Conservation (phyloP, 2,329 filamentous ascomycete species). For the Thielaviopsis punctulata region DNA sequence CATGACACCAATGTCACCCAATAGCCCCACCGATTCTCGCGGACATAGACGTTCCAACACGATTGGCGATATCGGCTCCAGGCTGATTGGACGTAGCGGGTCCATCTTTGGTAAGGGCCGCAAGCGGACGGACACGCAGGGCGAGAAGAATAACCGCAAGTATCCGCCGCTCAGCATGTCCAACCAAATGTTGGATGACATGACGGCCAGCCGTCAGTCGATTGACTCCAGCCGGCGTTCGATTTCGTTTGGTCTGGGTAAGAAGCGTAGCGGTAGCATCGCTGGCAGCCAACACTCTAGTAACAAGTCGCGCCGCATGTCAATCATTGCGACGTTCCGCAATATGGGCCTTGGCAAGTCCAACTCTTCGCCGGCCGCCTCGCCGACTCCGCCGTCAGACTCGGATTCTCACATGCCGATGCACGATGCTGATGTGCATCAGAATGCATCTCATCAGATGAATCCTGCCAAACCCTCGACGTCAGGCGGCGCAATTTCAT, state of each 20-base stretch:
- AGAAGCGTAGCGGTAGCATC: constrained; percentile 54
- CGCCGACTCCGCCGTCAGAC: constrained; percentile 28
- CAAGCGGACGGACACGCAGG: constrained; percentile 29
- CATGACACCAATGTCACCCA: neutral
- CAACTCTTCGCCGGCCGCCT: constrained; percentile 19
- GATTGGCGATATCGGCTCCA: constrained; percentile 67
- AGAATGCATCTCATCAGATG: neutral
- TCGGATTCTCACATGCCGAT: constrained; percentile 36
- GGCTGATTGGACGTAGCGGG: constrained; percentile 66
- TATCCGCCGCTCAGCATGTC: constrained; percentile 91
- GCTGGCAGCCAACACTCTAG: constrained; percentile 35
- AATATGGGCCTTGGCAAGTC: constrained; percentile 40
- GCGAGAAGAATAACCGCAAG: constrained; percentile 37
- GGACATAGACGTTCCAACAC: constrained; percentile 56
- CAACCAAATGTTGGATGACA: constrained; percentile 28
- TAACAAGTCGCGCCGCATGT: constrained; percentile 51
- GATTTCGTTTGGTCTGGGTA: constrained; percentile 50
- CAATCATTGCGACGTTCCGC: constrained; percentile 44
- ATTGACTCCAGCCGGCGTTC: constrained; percentile 58
- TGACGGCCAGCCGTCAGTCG: constrained; percentile 41
- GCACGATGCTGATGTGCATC: constrained; percentile 22
- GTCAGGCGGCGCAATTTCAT: constrained; percentile 6
- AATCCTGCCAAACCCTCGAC: constrained; percentile 8
- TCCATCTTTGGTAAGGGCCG: constrained; percentile 52
- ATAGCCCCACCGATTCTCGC: constrained; percentile 24